These are phyloP conservation scores for Diaporthe sp. DNA, from an alignment of 2,329 filamentous ascomycete species.

Conservation along the genomic window DNA sequence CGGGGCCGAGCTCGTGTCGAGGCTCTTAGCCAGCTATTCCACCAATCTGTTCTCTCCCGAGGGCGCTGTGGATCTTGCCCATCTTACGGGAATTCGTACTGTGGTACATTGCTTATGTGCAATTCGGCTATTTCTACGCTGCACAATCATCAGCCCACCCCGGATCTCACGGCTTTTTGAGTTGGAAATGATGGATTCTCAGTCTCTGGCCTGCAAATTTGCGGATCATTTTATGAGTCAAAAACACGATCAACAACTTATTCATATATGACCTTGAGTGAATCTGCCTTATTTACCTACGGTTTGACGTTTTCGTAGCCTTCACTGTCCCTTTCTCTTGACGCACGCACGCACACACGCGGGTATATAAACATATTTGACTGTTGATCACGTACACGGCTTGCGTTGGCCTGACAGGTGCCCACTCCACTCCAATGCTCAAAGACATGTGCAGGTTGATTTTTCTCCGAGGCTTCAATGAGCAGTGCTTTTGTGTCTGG, in stretches of 20 bases:
- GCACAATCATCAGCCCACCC: neutral
- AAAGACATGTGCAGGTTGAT: neutral
- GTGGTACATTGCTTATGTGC: constrained; percentile 14
- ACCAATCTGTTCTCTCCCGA: constrained; percentile 3
- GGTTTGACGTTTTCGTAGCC: neutral
- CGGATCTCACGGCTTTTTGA: constrained; percentile 6
- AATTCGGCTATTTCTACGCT: neutral
- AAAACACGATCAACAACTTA: neutral
- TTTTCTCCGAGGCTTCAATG: neutral
- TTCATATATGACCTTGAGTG: neutral
- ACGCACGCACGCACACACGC: neutral
- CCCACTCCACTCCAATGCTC: neutral
- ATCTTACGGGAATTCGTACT: neutral
- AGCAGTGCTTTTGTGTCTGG: no score
- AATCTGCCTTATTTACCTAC: neutral
- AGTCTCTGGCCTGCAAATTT: neutral
- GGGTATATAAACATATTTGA: neutral
- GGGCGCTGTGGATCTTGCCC: neutral
- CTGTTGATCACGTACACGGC: no score
- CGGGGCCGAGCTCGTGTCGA: constrained; percentile 6
- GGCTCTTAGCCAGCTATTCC: neutral
- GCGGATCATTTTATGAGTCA: neutral
- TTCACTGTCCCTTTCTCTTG: neutral
- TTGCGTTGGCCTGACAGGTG: no score
- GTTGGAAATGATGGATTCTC: neutral